A percentile compares a stretch with the other conserved stretches of the same genome.
Conservation (phyloP, 1,284 basidiomycete genomes). For the Singerocomus inundabilis region DNA sequence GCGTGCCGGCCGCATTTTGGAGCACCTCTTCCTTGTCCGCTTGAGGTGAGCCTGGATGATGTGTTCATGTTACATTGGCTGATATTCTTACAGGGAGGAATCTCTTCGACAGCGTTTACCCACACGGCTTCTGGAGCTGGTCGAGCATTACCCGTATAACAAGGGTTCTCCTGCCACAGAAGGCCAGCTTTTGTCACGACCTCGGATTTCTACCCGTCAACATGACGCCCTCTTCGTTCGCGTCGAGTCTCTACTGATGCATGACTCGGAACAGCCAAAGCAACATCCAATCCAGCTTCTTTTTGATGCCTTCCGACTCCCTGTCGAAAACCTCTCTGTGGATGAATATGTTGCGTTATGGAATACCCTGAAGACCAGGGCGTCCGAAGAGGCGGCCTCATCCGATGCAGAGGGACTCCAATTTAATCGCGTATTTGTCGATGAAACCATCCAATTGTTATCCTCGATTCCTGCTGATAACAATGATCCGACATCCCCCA, state of each 20-base stretch:
- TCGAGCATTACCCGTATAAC: conserved; percentile 63
- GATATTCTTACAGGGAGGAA: conserved; percentile 50
- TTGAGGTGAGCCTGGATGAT: conserved; percentile 51
- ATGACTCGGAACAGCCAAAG: conserved; percentile 39
- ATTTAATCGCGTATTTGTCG: conserved; percentile 53
- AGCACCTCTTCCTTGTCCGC: conserved; percentile 68
- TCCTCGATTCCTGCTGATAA: conserved; percentile 23
- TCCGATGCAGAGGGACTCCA: conserved; percentile 29
- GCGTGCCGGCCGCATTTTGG: conserved; percentile 61
- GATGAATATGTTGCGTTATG: conserved; percentile 47
- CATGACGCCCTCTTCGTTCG: conserved; percentile 64
- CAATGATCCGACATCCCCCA: conserved; percentile 19
- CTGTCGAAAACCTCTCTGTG: conserved; percentile 36
- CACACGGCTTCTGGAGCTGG: conserved; percentile 64
- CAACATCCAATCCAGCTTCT: conserved; percentile 58
- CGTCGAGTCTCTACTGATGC: conserved; percentile 50
- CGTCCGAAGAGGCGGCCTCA: conserved; percentile 21
- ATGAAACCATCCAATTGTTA: conserved; percentile 59
- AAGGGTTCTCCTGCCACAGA: conserved; percentile 39
- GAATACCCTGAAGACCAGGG: conserved; percentile 48
- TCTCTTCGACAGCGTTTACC: conserved; percentile 56
- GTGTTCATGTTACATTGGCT: not conserved
- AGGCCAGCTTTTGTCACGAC: conserved; percentile 48
- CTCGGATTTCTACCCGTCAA: conserved; percentile 61
- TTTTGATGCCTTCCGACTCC: conserved; percentile 53